phyloP scores from a whole-genome alignment of 441 rosid genomes.

The Gossypium davidsonii region DNA sequence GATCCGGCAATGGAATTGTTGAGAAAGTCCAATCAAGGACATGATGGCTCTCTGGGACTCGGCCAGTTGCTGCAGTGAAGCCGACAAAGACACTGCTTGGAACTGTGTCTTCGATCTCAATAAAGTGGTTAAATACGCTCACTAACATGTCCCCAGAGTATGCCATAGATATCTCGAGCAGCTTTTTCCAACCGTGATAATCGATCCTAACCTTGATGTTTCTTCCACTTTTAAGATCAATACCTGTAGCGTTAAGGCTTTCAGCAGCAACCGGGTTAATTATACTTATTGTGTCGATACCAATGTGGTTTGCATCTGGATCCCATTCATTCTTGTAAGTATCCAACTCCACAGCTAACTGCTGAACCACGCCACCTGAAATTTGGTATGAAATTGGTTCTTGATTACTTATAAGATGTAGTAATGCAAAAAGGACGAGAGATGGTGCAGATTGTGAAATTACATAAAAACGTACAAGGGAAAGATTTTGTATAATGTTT shows the following conservation, averaged over 20 bases:
- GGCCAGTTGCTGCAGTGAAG: conserved; percentile 35
- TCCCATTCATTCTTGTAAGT: conserved; percentile 36
- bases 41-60: conserved; percentile 25
- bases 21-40: conserved; percentile 14
- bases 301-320: conserved; percentile 31
- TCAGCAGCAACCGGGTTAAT: conserved; percentile 9
- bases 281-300: conserved; percentile 28
- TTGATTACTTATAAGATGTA: too few species aligned
- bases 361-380: conserved; percentile 22
- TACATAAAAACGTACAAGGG: not conserved
- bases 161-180: conserved; percentile 20
- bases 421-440: not conserved
- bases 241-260: conserved; percentile 24
- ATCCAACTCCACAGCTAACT: conserved; percentile 36
- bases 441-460: not conserved
- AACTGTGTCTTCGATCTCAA: conserved; percentile 22
- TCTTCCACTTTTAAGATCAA: conserved; percentile 35
- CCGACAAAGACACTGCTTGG: conserved; percentile 26
- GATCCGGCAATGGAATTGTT: not conserved
- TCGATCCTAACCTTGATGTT: conserved; percentile 20
- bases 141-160: conserved; percentile 23
- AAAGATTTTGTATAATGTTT: not conserved
- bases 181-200: conserved; percentile 16
- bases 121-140: conserved; percentile 27
- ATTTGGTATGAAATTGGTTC: not conserved